phyloP scores from a whole-genome alignment of 2,329 filamentous ascomycete species.

The Epichloe baconii region DNA sequence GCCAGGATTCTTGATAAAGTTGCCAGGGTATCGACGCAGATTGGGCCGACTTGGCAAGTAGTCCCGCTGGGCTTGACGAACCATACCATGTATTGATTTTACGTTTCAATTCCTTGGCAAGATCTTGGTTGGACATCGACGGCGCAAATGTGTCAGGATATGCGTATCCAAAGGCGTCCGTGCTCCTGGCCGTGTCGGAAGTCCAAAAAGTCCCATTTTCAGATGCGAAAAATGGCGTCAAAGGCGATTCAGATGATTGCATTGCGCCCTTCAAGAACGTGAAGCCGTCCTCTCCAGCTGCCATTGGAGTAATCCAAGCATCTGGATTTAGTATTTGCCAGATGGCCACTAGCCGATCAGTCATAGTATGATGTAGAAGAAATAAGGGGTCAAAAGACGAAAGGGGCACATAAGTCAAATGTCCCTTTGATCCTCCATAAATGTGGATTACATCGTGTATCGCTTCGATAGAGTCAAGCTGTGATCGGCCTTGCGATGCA shows the following conservation, averaged over 20 bases:
- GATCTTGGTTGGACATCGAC: constrained; percentile 11
- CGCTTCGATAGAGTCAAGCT: constrained; percentile 51
- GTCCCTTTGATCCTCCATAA: constrained; percentile 45
- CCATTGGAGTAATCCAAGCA: constrained; percentile 48
- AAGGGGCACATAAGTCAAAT: constrained; percentile 58
- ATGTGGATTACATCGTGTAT: constrained; percentile 52
- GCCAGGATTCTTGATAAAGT: neutral
- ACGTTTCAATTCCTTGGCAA: constrained; percentile 21
- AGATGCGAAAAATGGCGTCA: constrained; percentile 54
- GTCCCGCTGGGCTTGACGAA: constrained; percentile 16
- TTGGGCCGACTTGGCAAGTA: constrained; percentile 6
- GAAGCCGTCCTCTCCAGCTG: constrained; percentile 45
- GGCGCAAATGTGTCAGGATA: constrained; percentile 47
- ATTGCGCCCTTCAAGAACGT: constrained; percentile 41
- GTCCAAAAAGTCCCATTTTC: constrained; percentile 55
- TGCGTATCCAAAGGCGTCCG: constrained; percentile 55
- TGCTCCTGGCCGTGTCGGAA: constrained; percentile 46
- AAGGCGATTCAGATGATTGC: constrained; percentile 40
- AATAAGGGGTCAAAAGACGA: constrained; percentile 72
- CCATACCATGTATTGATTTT: constrained; percentile 40
- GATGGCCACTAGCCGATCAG: constrained; percentile 62
- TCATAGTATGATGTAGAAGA: constrained; percentile 63
- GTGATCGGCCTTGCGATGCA: constrained; percentile 29
- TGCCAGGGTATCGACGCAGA: neutral
- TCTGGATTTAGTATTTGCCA: constrained; percentile 65